Evolutionary conservation across 2,329 filamentous ascomycete species (phyloP), one percentile per base, ranked within the genome.

Genomic region (Botrytis paeoniae): DNA sequence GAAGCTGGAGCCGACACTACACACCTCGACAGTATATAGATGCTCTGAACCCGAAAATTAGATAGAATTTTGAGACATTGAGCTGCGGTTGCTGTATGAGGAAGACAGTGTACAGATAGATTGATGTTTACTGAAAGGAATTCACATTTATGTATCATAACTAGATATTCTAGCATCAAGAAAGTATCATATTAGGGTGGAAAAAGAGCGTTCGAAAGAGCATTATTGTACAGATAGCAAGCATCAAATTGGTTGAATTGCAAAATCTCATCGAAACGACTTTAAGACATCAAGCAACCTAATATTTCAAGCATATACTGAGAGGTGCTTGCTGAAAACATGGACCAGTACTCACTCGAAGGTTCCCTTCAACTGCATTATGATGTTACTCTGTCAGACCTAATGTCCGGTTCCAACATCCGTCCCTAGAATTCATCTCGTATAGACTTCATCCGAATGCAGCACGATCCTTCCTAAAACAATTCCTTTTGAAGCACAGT

Each of bases 151-250:
- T 51, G 1, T 6, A 25, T 6, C 4, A 25, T 25, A 7, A n/a
- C 8, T n/a, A 14, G 48, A 14, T n/a, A 1, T n/a, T n/a, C 48
- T 12, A n/a, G 5, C 12, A 10, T 25, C 22, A 51, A 51, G 43
- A n/a, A 5, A 5, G 4, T 12, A n/a, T 10, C 8, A 7, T 51
- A 14, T n/a, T 6, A n/a, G 48, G 3, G 22, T n/a, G 1, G 1
- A 51, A 51, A 12, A 25, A 5, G 6, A 51, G 48, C n/a, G 0
- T 12, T 51, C 9, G n/a, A 25, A 51, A n/a, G 22, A 51, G 9
- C 4, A 14, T 25, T 9, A n/a, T 51, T n/a, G 22, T 51, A 51
- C 9, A n/a, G 10, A 51, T 1, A 51, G 4, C 48, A 25, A n/a
- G n/a, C 9, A n/a, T n/a, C 9, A n/a, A 0, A n/a, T 51, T 51